Evolutionary conservation across 2,329 filamentous ascomycete genomes (phyloP), one percentile per base, ranked within the genome.

Genomic region (Clathrospora elynae): DNA sequence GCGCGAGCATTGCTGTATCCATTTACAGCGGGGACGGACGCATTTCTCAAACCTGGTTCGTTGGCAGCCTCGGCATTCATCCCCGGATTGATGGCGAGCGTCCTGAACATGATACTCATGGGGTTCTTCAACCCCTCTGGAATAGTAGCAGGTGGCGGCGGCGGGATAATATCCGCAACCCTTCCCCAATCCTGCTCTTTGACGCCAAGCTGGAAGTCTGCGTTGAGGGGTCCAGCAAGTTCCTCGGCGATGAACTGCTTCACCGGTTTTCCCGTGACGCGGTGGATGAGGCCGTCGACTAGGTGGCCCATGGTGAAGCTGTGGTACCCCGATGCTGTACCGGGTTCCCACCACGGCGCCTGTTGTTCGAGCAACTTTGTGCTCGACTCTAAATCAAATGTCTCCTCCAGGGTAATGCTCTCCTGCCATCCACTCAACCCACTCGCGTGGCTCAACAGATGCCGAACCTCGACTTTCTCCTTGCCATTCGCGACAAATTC

Each of bases 181-280:
- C 53, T 39, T 6, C 12, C 10, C 33, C 42, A 44, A 13, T 57
- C 46, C 1, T 39, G 19, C 3, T 43, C 20, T 3, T 36, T 26
- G 4, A 32, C 50, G 22, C 55, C 55, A 3, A 57, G 41, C 8
- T 46, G 39, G 28, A 53, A 55, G 24, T 55, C 55, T 2, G 61
- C 53, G 60, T 38, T 43, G 53, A 64, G 22, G 85, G 85, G 68
- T 76, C 84, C 17, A 86, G 82, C 68, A 80, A 84, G 56, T 73
- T 95, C 59, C 95, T 90, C 75, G 5, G 16, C 4, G 3, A 58
- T 41, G 14, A 55, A 55, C 3, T 51, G 25, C 1, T 25, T 8
- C 5, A 59, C 16, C 0, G 47, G 12, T 7, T 50, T 40, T 1
- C 43, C 37, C 1, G 49, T 50, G 1, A 53, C 39, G 17, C 49